Conservation (phyloP, 2,329 filamentous ascomycete species). For the Rhinocladiella similis region DNA sequence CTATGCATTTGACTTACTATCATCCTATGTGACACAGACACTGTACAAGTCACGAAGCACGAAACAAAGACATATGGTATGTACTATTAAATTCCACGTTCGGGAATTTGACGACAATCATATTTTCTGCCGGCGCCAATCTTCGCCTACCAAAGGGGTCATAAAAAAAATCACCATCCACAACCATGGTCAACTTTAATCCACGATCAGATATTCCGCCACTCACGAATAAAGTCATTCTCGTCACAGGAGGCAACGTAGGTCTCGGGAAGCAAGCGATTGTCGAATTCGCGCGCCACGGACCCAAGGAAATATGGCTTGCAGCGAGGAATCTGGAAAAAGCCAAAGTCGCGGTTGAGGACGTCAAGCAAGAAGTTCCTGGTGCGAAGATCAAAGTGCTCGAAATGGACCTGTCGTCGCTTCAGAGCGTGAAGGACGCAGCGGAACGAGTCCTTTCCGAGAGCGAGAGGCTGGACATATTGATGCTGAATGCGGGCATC, state of each 20-base stretch:
- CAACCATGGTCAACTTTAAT: slow-evolving; percentile 32
- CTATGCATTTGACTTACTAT: too few species aligned
- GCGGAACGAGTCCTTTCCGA: slow-evolving; percentile 37
- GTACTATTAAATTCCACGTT: too few species aligned
- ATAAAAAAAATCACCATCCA: too few species aligned
- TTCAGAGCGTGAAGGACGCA: slow-evolving; percentile 36
- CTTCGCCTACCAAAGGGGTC: too few species aligned
- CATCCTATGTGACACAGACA: too few species aligned
- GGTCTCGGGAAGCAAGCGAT: slow-evolving; percentile 51
- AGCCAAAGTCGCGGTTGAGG: slow-evolving; percentile 31
- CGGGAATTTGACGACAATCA: too few species aligned
- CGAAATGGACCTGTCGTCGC: slow-evolving; percentile 34
- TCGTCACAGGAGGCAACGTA: slow-evolving; percentile 53
- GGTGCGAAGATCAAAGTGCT: slow-evolving; percentile 37
- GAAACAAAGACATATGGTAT: too few species aligned
- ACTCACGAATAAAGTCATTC: slow-evolving; percentile 50
- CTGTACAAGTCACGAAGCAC: too few species aligned
- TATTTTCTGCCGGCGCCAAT: too few species aligned
- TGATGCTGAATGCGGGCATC: slow-evolving; percentile 50
- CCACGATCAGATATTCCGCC: slow-evolving; percentile 48
- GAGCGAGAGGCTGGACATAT: slow-evolving; percentile 43
- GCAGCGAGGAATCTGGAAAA: slow-evolving; percentile 45
- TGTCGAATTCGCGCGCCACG: slow-evolving; percentile 51
- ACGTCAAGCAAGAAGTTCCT: slow-evolving; percentile 40
- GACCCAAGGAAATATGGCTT: slow-evolving; percentile 56